Base-by-base conservation (phyloP, 495 filamentous ascomycete species). In the Penicillium ucsense region DNA sequence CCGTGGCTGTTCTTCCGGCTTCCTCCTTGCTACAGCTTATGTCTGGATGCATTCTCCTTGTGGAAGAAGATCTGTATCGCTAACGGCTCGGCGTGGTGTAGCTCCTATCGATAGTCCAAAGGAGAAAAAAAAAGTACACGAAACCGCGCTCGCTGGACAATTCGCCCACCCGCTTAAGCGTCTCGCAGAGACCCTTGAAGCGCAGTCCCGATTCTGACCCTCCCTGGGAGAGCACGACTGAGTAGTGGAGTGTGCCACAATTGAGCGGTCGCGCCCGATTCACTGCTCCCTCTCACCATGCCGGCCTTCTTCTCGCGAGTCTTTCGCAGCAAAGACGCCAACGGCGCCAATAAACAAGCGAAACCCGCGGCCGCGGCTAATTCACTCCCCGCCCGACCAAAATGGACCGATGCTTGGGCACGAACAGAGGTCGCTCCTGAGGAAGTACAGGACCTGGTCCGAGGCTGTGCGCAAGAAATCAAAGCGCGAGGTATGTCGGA, bases 391-490 rank as follows among this genome's bases (percentile, higher is more conserved):
- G 67, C 76, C 43, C 89, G 89, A 61, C 86, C 87, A 46, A 76
- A 75, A 60, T 95, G 89, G 85, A 84, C 86, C 40, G 89, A 97
- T 65, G 85, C 91, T 55, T 98, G 89, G 84, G 75, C 79, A 48
- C 81, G 90, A 56, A 90, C 82, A 49, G 80, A 87, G 43, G 83
- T 98, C 48, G 82, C 86, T 38, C 86, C 91, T 5, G 87, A 91
- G 51, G 94, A 98, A 66, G 82, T 98, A 31, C 85, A 91, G 55
- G 87, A 92, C 51, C 72, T 98, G 47, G 68, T 98, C 27, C 73
- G 79, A 55, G 83, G 79, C 41, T 97, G 89, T 68, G 90, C 89
- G 12, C 78, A 81, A 44, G 92, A 98, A 70, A 75, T 97, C 64
- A 98, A 97, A 72, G 82, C 84, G 49, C 79, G 89, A 88, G 92